Base-by-base conservation (phyloP, 2,329 filamentous ascomycete species). In the Chlorencoelia australis region DNA sequence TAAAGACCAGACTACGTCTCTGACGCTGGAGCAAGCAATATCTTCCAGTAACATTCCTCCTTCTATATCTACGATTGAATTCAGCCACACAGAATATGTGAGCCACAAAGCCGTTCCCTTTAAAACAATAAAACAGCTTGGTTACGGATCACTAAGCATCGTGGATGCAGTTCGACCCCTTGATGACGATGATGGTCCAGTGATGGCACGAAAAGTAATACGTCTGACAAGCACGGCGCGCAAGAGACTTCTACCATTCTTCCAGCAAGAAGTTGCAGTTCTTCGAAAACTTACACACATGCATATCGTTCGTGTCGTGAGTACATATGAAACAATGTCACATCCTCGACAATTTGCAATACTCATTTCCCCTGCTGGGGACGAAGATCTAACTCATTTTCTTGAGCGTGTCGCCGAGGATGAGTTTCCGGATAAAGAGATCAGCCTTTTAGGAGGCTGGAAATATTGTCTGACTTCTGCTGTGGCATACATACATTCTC, bases 401-500 rank as follows among this genome's bases (percentile, higher is more conserved):
- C 30, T 46, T 14, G 44, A 47, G 19, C 32, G 40, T 14, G 35
- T 47, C 21, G 32, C 35, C n/a, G 44, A 47, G 7, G 22, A 37
- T 26, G 39, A 41, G 8, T 45, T 39, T 30, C 33, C 40, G 9
- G 35, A 41, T 7, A 25, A 30, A 30, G 42, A 45, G 7, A 27
- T 43, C 4, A 22, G 33, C 5, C 18, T 32, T 1, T 25, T 43
- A 7, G 25, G 19, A 11, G 28, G 28, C 11, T 47, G 42, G 42
- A 35, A 40, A 32, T 39, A 25, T 7, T 47, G 45, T 31, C 42
- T 47, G 17, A 40, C 41, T 13, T 45, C 42, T 15, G 44, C 44
- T 13, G 25, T 45, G 2, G 31, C 40, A 18, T 45, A 43, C 8
- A 39, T 44, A 2, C 45, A 46, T 21, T 40, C 37, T 4, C 33